Evolutionary conservation across 164 flowering plant genomes (phyloP), one percentile per base, ranked within the genome.

Genomic region (Paratinospora sagittata): DNA sequence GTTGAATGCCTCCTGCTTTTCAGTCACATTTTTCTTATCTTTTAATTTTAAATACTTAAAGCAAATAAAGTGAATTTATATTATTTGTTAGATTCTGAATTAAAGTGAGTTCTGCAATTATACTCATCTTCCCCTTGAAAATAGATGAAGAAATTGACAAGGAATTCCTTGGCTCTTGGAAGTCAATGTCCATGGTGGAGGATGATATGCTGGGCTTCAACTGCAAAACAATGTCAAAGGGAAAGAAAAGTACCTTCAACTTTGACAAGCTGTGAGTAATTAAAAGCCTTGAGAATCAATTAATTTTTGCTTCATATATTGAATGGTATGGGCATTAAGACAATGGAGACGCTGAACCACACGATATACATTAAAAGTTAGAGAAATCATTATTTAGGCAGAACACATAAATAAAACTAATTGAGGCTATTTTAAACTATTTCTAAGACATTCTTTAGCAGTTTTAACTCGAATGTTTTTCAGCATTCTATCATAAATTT

Each of bases 121-220:
- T 74, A 34, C 14, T 67, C 27, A 23, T 27, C 8, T 80, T 72
- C 69, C 34, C 24, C 58, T 27, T 79, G 26, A 72, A 30, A 73
- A 74, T 85, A 91, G 98, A 89, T 81, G 82, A 87, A 21, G 94
- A 86, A 66, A 72, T 90, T 70, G 96, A 85, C 66, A 85, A 86
- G 23, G 91, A 89, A 16, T 87, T 93, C 72, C 85, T 90, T 70
- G 80, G 77, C 69, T 87, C 91, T 70, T 94, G 96, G 97, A 91
- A 89, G 70, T 78, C 93, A 36, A 79, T 78, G 77, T 80, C 89
- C 34, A 77, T 78, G 73, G 71, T 72, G 61, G 85, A 80, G 55
- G 86, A 82, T 69, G 88, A 83, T 77, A 66, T 70, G 8, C 75
- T 88, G 87, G 91, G 90, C 77, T 90, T 94, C 68, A 73, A 75